Conservation (phyloP, 371 early-diverging fungal genomes). For the Apophysomyces variabilis region DNA sequence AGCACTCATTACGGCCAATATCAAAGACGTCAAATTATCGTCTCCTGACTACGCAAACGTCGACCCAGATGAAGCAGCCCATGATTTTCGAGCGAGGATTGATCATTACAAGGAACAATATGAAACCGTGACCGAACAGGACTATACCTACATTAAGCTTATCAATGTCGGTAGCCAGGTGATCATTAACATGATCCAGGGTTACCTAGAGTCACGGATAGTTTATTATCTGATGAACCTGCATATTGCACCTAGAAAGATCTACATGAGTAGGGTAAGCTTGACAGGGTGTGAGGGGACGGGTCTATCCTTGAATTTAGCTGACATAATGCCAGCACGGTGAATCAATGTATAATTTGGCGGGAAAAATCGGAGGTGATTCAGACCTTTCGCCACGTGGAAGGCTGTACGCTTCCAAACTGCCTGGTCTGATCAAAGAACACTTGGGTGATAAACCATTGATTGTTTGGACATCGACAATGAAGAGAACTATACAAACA, state of each 20-base stretch:
- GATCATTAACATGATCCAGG: conserved; percentile 88
- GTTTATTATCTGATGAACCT: conserved; percentile 98
- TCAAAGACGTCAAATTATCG: conserved; percentile 91
- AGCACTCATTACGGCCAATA: conserved; percentile 84
- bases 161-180: conserved; percentile 93
- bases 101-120: conserved; percentile 90
- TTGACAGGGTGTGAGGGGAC: background rate
- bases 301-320: background rate
- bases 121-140: conserved; percentile 82
- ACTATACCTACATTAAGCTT: conserved; percentile 87
- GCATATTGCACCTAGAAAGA: conserved; percentile 91
- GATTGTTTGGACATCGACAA: conserved; percentile 96
- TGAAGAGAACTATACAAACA: conserved; percentile 92
- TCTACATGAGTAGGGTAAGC: conserved; percentile 84
- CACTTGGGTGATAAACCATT: conserved; percentile 73
- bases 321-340: conserved; percentile 70
- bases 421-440: conserved; percentile 81
- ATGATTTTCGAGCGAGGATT: conserved; percentile 84
- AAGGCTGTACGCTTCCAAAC: conserved; percentile 75
- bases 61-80: conserved; percentile 69
- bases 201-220: conserved; percentile 93
- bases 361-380: conserved; percentile 96
- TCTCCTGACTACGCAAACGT: conserved; percentile 92
- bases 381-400: conserved; percentile 91
- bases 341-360: conserved; percentile 87